Evolutionary conservation across 805 yeast species (phyloP), one percentile per base, ranked within the genome.

Genomic region (Yarrowia sp.): DNA sequence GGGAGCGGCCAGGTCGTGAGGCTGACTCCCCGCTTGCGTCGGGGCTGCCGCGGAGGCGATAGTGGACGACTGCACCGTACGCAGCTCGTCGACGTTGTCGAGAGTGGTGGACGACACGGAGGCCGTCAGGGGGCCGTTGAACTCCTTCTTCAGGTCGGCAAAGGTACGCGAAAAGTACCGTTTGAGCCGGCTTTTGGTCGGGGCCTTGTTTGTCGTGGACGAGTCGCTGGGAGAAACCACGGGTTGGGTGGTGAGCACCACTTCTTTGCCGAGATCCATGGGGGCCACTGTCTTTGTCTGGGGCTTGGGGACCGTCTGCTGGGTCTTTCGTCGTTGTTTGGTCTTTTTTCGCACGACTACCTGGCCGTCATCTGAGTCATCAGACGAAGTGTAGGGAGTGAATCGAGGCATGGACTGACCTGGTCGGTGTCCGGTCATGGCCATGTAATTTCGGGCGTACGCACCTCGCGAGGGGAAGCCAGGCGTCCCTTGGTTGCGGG

Each of bases 321-420:
- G 40, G n/a, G 53, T n/a, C 40, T 49, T 49, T 15, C 53, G 53
- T 15, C 53, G 50, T 4, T 42, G 32, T 38, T 56, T 56, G 15
- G 36, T 14, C 22, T 59, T 58, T 32, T 58, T 59, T 2, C 52
- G 41, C 16, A 59, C 42, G 15, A 59, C 65, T 4, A 59, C 52
- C 1, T 12, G 43, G 12, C 42, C 42, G 19, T 36, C 50, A 38
- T 59, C 65, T 22, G 49, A 42, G 14, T 59, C 65, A 40, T 63
- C 67, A 8, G 67, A 63, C 1, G 67, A 63, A 12, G 67, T 63
- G 56, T 63, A 63, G 8, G 67, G 67, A 2, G 67, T 63, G 65
- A 59, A 59, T 35, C 65, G 41, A 8, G 65, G 65, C 65, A 35
- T 16, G 42, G 52, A 35, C 45, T 52, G 58, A 10, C 58, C 43